Evolutionary conservation across 2,329 filamentous ascomycete species (phyloP).

Genomic region (Monosporascus sp.): DNA sequence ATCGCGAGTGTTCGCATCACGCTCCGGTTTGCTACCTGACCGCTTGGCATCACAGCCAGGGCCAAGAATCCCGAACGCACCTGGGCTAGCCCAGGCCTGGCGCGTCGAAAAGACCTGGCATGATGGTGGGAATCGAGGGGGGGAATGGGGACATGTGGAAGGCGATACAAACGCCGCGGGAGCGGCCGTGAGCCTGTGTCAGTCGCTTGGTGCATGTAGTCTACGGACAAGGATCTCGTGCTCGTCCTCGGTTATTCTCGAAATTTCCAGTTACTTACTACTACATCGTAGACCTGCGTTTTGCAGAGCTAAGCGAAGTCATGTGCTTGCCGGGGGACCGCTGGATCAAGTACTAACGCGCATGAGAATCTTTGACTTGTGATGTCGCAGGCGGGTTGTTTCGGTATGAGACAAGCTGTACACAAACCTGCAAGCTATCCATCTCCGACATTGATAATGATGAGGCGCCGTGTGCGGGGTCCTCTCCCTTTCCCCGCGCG

Average conservation of each 20-base stretch:
- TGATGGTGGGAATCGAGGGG: not conserved
- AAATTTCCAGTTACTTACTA: no score
- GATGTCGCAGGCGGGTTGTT: not conserved
- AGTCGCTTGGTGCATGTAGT: no score
- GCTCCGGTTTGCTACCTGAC: not conserved
- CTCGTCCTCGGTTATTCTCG: no score
- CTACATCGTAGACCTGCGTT: no score
- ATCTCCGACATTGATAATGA: not conserved
- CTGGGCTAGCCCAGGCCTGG: not conserved
- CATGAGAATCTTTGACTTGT: not conserved
- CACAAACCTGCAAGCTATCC: not conserved
- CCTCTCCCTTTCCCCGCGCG: not conserved
- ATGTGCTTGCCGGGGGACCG: no score
- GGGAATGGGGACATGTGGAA: not conserved
- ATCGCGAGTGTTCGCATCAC: not conserved
- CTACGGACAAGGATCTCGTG: no score
- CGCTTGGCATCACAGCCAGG: not conserved
- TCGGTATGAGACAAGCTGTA: not conserved
- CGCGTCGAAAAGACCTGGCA: not conserved
- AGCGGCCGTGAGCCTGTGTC: no score
- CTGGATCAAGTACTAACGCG: no score
- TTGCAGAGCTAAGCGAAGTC: no score
- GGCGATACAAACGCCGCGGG: no score
- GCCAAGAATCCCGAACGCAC: not conserved
- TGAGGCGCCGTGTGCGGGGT: not conserved